Percentiles rank a stretch among this genome's conserved stretches.
Conservation (phyloP, 2,329 filamentous ascomycete genomes). For the Xylariaceae sp. region DNA sequence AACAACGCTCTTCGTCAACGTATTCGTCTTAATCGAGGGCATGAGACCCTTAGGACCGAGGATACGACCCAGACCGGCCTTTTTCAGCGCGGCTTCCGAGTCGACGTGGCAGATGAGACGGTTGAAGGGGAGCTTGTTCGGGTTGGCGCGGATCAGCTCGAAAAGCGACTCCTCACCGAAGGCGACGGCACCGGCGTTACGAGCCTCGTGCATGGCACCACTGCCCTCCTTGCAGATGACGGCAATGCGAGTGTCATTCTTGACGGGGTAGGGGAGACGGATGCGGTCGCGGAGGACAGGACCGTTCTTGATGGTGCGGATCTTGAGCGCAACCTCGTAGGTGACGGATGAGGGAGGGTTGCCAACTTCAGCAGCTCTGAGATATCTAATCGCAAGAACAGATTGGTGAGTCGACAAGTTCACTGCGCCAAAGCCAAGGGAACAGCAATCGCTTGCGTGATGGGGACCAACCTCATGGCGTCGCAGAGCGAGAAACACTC, state of each 20-base stretch:
- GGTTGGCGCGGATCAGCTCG: conserved; percentile 60
- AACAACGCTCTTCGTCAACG: conserved; percentile 76
- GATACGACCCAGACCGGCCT: conserved; percentile 72
- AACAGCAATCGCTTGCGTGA: neutral
- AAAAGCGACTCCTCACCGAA: conserved; percentile 87
- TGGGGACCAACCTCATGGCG: conserved; percentile 69
- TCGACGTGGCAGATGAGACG: conserved; percentile 79
- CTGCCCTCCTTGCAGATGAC: conserved; percentile 86
- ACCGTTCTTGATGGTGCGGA: conserved; percentile 80
- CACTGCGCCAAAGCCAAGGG: neutral
- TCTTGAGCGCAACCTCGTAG: conserved; percentile 81
- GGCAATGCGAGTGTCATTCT: conserved; percentile 81
- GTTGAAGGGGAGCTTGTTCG: conserved; percentile 80
- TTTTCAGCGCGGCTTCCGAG: conserved; percentile 71
- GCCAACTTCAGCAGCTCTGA: conserved; percentile 89
- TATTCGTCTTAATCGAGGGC: conserved; percentile 83
- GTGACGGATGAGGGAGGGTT: conserved; percentile 66
- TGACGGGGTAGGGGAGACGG: conserved; percentile 81
- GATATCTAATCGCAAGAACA: conserved; percentile 56
- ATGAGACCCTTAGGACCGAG: conserved; percentile 88
- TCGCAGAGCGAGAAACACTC: conserved; percentile 80
- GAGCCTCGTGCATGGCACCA: conserved; percentile 66
- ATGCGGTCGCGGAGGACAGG: conserved; percentile 83
- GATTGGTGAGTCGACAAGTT: neutral
- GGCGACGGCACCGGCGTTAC: conserved; percentile 69